These are phyloP conservation scores for Hebeloma cylindrosporum DNA, from an alignment of 768 basidiomycete genomes.

Conservation along the genomic window DNA sequence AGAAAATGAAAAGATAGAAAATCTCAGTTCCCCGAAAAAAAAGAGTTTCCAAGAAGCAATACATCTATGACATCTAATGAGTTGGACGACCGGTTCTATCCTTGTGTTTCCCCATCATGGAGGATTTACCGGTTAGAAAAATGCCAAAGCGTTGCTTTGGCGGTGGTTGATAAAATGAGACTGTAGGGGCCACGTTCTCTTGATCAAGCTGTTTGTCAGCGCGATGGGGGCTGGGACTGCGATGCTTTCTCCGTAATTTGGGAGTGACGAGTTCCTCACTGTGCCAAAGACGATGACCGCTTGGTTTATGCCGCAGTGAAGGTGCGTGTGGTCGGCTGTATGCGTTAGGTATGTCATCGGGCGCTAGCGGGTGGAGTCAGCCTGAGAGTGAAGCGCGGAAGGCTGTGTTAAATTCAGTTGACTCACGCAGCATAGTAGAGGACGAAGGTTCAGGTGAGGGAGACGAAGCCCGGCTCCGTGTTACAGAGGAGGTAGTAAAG, in stretches of 20 bases:
- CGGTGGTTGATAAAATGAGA: slow-evolving; percentile 22
- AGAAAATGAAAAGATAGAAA: too few relatives aligned
- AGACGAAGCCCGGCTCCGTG: background rate
- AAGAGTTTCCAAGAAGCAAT: too few relatives aligned
- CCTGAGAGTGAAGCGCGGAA: slow-evolving; percentile 14
- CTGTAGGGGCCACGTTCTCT: slow-evolving; percentile 27
- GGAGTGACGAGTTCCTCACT: slow-evolving; percentile 6
- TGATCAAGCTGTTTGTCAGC: slow-evolving; percentile 28
- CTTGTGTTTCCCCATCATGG: slow-evolving; percentile 18
- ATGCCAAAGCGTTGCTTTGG: slow-evolving; percentile 39
- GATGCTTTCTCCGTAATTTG: slow-evolving; percentile 3
- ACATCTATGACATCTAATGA: slow-evolving; percentile 14
- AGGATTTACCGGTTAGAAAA: slow-evolving; percentile 39
- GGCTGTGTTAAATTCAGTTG: slow-evolving; percentile 11
- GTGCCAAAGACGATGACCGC: slow-evolving; percentile 13
- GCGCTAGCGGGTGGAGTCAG: slow-evolving; percentile 16
- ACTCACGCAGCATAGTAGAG: slow-evolving; percentile 20
- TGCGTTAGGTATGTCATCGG: slow-evolving; percentile 10
- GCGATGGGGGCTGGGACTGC: slow-evolving; percentile 8
- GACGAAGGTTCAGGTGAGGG: slow-evolving; percentile 2
- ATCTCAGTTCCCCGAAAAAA: too few relatives aligned
- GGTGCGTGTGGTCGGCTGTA: background rate
- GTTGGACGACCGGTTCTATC: slow-evolving; percentile 14
- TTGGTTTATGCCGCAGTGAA: background rate
- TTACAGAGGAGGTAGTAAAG: background rate